A percentile compares a stretch with the other conserved stretches of the same genome.
phyloP scores from a whole-genome alignment of 2,329 filamentous ascomycete species.

The Fusarium piperis region DNA sequence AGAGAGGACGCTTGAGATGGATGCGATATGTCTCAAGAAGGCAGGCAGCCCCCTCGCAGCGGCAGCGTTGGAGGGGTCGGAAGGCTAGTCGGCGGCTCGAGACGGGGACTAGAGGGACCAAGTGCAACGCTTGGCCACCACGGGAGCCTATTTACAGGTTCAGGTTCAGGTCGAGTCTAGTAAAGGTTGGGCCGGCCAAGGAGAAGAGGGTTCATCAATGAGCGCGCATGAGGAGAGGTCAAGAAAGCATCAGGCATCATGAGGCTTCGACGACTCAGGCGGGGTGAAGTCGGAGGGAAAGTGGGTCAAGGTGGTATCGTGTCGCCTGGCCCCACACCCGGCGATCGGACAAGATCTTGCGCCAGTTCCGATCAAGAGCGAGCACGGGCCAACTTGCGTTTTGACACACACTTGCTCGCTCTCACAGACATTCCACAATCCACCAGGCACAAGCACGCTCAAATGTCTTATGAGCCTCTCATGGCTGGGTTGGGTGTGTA shows the following conservation, averaged over 20 bases:
- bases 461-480: not conserved
- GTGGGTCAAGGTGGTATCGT: constrained; percentile 12
- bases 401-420: not conserved
- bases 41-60: constrained; percentile 2
- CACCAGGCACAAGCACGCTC: not conserved
- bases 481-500: not conserved
- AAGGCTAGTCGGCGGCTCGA: not conserved
- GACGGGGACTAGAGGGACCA: not conserved
- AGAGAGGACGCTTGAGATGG: not conserved
- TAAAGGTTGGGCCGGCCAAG: not conserved
- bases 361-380: constrained; percentile 26
- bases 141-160: not conserved
- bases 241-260: not conserved
- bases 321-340: constrained; percentile 14
- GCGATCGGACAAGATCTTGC: constrained; percentile 38
- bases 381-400: constrained; percentile 33
- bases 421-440: not conserved
- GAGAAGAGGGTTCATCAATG: not conserved
- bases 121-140: not conserved
- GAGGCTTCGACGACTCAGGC: constrained; percentile 16
- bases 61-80: constrained; percentile 18
- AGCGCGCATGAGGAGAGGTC: not conserved
- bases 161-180: not conserved
- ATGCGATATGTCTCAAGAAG: constrained; percentile 12
- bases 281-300: constrained; percentile 7